Evolutionary conservation across 2,329 filamentous ascomycete genomes (phyloP), one percentile per base, ranked within the genome.

Genomic region (Cladosporium sp.): DNA sequence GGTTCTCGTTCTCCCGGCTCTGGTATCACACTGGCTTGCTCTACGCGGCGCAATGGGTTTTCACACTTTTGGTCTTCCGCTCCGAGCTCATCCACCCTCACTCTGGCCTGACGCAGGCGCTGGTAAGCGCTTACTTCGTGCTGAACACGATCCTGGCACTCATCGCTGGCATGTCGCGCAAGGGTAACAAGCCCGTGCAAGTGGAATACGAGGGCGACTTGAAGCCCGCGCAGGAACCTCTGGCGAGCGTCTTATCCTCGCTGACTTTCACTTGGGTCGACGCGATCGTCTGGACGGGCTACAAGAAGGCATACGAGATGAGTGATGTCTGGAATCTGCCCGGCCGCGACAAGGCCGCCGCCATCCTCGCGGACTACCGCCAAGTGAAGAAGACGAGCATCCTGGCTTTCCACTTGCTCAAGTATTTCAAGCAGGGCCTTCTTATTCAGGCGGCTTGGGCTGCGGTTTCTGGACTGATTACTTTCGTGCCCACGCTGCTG

Each of bases 1-100:
- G 82, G 72, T 63, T 82, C 76, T 77, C 89, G 68, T 69, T 93
- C 11, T 85, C 86, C 8, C 78, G 80, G 54, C 74, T 97, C 8
- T 98, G 93, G 93, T 91, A 92, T 66, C 93, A 98, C 70, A 97
- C 93, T 0, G 87, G 89, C 16, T 73, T 79, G 57, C 82, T 98
- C 50, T 98, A 98, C 70, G 79, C 81, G 51, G 74, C 84, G 50
- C 85, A 91, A 67, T 98, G 92, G 89, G 64, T 93, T 4, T 84
- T 91, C 63, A 77, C 79, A 8, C 58, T 92, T 19, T 75, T 89
- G 60, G 71, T 92, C 5, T 93, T 97, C 74, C 89, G 93, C 54
- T 95, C 92, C 2, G 85, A 82, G 49, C 72, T 97, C 54, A 83
- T 97, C 56, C 85, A 93, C 68, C 85, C 89, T 0, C 77, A 75